Evolutionary conservation across 192 early-diverging fungal species (phyloP).

Genomic region (Coemansia sp.): DNA sequence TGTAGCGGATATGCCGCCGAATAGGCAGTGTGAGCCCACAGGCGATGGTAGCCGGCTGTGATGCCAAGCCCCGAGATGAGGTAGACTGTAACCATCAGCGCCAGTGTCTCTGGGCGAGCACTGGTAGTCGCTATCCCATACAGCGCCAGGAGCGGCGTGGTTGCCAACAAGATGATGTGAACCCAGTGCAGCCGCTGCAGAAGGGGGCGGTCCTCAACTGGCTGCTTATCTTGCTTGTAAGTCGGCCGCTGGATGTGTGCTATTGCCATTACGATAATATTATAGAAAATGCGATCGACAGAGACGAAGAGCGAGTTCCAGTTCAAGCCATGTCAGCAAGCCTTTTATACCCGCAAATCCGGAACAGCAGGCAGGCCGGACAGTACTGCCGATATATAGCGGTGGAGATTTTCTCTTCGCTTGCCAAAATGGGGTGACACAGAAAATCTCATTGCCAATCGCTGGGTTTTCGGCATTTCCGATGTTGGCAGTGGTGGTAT

Average conservation of each 20-base stretch:
- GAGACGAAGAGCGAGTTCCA: not conserved
- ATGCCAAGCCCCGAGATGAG: slow-evolving; percentile 36
- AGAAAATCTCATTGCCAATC: not conserved
- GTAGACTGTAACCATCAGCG: slow-evolving; percentile 30
- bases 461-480: not conserved
- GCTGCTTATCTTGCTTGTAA: slow-evolving; percentile 36
- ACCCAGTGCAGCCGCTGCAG: slow-evolving; percentile 65
- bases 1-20: slow-evolving; percentile 62
- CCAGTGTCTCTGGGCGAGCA: slow-evolving; percentile 63
- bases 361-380: not conserved
- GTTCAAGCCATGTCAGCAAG: not conserved
- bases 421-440: not conserved
- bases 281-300: not conserved
- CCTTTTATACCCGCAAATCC: not conserved
- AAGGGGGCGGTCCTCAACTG: slow-evolving; percentile 39
- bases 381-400: not conserved
- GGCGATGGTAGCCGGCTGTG: slow-evolving; percentile 77
- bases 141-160: slow-evolving; percentile 74
- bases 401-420: not conserved
- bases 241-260: slow-evolving; percentile 41
- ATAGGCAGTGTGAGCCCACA: slow-evolving; percentile 83
- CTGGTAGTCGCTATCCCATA: slow-evolving; percentile 75
- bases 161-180: slow-evolving; percentile 60
- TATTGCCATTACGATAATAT: slow-evolving; percentile 20
- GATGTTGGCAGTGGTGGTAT: not conserved